Evolutionary conservation across 352 stramenopile genomes (phyloP).

Genomic region (Globisporangium abappressorium): DNA sequence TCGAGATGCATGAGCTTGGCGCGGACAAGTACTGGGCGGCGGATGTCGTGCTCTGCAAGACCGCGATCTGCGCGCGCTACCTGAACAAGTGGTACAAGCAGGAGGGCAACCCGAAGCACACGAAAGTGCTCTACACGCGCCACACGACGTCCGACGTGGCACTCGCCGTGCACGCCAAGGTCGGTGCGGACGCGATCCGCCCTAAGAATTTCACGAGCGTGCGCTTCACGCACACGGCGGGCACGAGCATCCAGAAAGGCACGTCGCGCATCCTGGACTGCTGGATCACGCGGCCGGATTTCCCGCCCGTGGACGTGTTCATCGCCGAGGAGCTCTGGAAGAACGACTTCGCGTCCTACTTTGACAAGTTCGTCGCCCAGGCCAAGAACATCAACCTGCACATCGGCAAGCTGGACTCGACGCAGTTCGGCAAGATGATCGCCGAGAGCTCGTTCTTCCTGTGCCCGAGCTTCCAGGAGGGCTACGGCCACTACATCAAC

Average conservation of each 20-base stretch:
- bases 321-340: conserved; percentile 35
- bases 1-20: conserved; percentile 55
- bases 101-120: conserved; percentile 29
- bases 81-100: conserved; percentile 48
- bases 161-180: conserved; percentile 19
- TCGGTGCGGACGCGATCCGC: conserved; percentile 14
- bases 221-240: conserved; percentile 40
- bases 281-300: conserved; percentile 28
- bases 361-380: conserved; percentile 21
- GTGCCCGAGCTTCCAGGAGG: conserved; percentile 49
- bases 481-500: conserved; percentile 69
- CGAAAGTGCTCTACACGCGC: conserved; percentile 42
- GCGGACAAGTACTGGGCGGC: conserved; percentile 38
- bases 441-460: conserved; percentile 41
- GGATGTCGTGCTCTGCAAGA: conserved; percentile 60
- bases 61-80: conserved; percentile 39
- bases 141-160: conserved; percentile 55
- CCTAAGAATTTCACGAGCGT: conserved; percentile 43
- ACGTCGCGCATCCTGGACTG: conserved; percentile 40
- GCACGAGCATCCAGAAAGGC: conserved; percentile 46
- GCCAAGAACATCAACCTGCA: conserved; percentile 32
- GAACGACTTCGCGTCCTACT: conserved; percentile 24
- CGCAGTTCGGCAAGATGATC: conserved; percentile 39
- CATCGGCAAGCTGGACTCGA: conserved; percentile 29
- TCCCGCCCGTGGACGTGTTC: conserved; percentile 36